Evolutionary conservation across 1,139 yeast species (phyloP).

Genomic region (Maudiozyma humilis): DNA sequence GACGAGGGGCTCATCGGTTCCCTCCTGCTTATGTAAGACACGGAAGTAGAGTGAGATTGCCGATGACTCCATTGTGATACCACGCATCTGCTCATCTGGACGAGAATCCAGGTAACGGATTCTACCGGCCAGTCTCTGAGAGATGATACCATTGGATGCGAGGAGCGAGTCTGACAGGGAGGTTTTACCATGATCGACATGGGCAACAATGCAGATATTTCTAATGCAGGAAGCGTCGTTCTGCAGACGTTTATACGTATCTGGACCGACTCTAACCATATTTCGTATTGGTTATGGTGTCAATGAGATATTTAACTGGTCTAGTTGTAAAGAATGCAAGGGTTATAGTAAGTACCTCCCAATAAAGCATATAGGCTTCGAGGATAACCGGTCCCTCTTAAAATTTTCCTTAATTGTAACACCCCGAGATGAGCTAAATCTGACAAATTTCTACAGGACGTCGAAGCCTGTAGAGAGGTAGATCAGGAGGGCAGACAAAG

Average conservation of each 20-base stretch:
- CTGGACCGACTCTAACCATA: slow-evolving; percentile 43
- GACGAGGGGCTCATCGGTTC: slow-evolving; percentile 39
- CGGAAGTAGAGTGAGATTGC: slow-evolving; percentile 84
- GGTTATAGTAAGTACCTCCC: too few species aligned
- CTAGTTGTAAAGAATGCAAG: too few species aligned
- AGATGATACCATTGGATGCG: slow-evolving; percentile 93
- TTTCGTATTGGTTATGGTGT: neutral
- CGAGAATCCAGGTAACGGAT: slow-evolving; percentile 88
- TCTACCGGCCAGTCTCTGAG: slow-evolving; percentile 91
- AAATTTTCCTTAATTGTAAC: neutral
- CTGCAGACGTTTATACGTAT: slow-evolving; percentile 60
- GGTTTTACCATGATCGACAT: slow-evolving; percentile 98
- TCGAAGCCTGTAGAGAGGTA: neutral
- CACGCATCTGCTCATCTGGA: slow-evolving; percentile 91
- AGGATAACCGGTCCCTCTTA: neutral
- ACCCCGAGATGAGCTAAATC: slow-evolving; percentile 3
- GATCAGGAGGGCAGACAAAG: too few species aligned
- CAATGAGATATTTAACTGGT: too few species aligned
- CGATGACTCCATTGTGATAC: slow-evolving; percentile 95
- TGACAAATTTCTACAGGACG: neutral
- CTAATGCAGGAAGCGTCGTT: slow-evolving; percentile 61
- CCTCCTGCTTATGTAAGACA: slow-evolving; percentile 43
- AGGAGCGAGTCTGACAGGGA: slow-evolving; percentile 85
- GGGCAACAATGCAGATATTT: slow-evolving; percentile 92
- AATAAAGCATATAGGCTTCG: neutral